Percentiles rank a stretch among this genome's conserved stretches.
These are phyloP conservation scores for Neofusicoccum sp. DNA, from an alignment of 2,329 filamentous ascomycete genomes.

Conservation along the genomic window DNA sequence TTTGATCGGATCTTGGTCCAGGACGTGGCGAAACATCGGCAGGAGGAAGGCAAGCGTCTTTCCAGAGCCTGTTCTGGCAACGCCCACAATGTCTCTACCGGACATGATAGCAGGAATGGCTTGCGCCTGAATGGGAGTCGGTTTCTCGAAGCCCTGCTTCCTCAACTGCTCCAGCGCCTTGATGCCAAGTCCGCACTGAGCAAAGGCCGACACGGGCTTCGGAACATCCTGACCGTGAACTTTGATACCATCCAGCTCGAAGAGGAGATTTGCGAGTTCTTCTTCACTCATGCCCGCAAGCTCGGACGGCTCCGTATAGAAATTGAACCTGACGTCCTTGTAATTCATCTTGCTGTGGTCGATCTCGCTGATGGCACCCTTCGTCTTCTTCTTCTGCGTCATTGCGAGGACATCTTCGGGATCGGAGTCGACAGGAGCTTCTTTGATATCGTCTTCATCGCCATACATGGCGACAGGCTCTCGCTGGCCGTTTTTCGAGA, in stretches of 20 bases:
- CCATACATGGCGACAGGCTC: constrained; percentile 79
- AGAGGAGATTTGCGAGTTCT: constrained; percentile 75
- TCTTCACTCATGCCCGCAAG: constrained; percentile 78
- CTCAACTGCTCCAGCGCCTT: constrained; percentile 84
- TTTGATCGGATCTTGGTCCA: constrained; percentile 80
- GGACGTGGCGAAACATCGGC: constrained; percentile 97
- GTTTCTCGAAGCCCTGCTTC: constrained; percentile 77
- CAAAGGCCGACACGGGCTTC: constrained; percentile 94
- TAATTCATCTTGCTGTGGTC: constrained; percentile 87
- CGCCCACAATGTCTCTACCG: constrained; percentile 89
- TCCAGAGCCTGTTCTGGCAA: constrained; percentile 95
- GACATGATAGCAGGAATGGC: constrained; percentile 95
- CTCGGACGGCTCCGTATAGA: constrained; percentile 89
- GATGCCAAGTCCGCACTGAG: constrained; percentile 85
- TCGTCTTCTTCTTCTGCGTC: constrained; percentile 69
- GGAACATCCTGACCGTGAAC: constrained; percentile 74
- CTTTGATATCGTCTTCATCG: constrained; percentile 72
- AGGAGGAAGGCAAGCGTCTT: constrained; percentile 95
- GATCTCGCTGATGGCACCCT: constrained; percentile 87
- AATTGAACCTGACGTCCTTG: constrained; percentile 84
- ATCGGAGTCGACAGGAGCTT: constrained; percentile 51
- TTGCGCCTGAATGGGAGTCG: constrained; percentile 92
- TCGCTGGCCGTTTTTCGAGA: constrained; percentile 55
- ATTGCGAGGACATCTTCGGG: constrained; percentile 61
- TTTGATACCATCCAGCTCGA: constrained; percentile 94